phyloP scores from a whole-genome alignment of 495 filamentous ascomycete species.

The Penicillium herquei region DNA sequence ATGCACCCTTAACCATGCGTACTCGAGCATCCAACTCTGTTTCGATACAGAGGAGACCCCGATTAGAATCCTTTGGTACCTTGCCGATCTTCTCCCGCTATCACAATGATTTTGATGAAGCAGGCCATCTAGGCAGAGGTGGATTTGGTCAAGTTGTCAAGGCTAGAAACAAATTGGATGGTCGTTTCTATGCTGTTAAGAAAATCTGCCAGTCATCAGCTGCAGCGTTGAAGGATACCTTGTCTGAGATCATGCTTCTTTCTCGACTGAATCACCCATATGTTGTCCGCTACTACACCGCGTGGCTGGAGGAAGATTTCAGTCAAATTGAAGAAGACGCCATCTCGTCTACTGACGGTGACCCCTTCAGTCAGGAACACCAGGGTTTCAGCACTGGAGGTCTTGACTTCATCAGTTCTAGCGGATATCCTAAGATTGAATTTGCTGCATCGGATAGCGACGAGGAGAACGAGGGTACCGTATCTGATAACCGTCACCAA shows the following conservation, averaged over 20 bases:
- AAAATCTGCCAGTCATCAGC: slow-evolving; percentile 86
- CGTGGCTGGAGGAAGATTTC: slow-evolving; percentile 83
- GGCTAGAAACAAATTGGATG: slow-evolving; percentile 90
- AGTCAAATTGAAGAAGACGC: slow-evolving; percentile 56
- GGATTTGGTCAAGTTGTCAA: slow-evolving; percentile 98
- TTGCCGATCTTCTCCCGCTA: slow-evolving; percentile 65
- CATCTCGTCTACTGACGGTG: slow-evolving; percentile 55
- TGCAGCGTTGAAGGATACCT: slow-evolving; percentile 74
- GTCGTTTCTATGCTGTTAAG: slow-evolving; percentile 91
- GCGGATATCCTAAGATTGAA: slow-evolving; percentile 74
- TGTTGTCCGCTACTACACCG: slow-evolving; percentile 92
- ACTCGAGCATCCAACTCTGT: slow-evolving; percentile 39
- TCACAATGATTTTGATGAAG: slow-evolving; percentile 82
- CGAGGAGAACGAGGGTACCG: slow-evolving; percentile 48
- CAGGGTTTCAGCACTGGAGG: slow-evolving; percentile 76
- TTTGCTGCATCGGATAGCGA: slow-evolving; percentile 70
- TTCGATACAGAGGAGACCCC: slow-evolving; percentile 38
- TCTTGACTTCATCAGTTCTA: slow-evolving; percentile 90
- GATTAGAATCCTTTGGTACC: slow-evolving; percentile 46
- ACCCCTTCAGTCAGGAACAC: slow-evolving; percentile 40
- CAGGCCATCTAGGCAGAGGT: slow-evolving; percentile 83
- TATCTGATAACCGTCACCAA: slow-evolving; percentile 25
- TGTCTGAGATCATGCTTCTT: slow-evolving; percentile 88
- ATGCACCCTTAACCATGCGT: slow-evolving; percentile 46
- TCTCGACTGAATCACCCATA: slow-evolving; percentile 92